A percentile compares a stretch with the other conserved stretches of the same genome.
Evolutionary conservation across 2,329 filamentous ascomycete species (phyloP).

Genomic region (Zymoseptoria ardabiliae): DNA sequence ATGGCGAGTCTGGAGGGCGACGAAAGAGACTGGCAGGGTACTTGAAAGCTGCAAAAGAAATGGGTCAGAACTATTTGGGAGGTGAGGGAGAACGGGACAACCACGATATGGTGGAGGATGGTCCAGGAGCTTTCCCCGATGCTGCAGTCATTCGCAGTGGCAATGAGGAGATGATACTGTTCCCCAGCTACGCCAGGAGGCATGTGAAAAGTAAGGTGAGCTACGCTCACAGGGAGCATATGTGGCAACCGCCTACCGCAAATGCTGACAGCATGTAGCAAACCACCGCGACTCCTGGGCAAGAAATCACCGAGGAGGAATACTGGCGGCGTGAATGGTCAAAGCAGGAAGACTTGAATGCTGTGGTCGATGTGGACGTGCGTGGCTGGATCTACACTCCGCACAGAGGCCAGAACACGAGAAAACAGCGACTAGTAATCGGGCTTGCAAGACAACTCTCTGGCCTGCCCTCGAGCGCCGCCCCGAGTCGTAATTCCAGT

Average conservation of each 20-base stretch:
- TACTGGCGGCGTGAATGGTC: conserved; percentile 78
- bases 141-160: conserved; percentile 72
- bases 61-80: conserved; percentile 49
- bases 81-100: conserved; percentile 28
- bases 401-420: conserved; percentile 72
- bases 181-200: conserved; percentile 82
- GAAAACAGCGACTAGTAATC: conserved; percentile 79
- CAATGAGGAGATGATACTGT: conserved; percentile 87
- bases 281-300: conserved; percentile 11
- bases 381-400: conserved; percentile 92
- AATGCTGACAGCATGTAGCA: conserved; percentile 3
- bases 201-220: conserved; percentile 50
- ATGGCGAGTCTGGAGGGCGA: conserved; percentile 59
- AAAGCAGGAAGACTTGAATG: conserved; percentile 69
- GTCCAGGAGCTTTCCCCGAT: conserved; percentile 66
- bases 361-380: conserved; percentile 88
- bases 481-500: conserved; percentile 38
- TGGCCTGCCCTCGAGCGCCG: conserved; percentile 60
- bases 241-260: not conserved
- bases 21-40: conserved; percentile 71
- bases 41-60: conserved; percentile 63
- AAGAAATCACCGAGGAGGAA: conserved; percentile 37
- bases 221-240: not conserved
- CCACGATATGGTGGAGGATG: conserved; percentile 17
- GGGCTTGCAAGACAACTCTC: conserved; percentile 81